Percentiles rank a stretch among this genome's conserved stretches.
Conservation (phyloP, 2,329 filamentous ascomycete species). For the Xylariaceae sp. region DNA sequence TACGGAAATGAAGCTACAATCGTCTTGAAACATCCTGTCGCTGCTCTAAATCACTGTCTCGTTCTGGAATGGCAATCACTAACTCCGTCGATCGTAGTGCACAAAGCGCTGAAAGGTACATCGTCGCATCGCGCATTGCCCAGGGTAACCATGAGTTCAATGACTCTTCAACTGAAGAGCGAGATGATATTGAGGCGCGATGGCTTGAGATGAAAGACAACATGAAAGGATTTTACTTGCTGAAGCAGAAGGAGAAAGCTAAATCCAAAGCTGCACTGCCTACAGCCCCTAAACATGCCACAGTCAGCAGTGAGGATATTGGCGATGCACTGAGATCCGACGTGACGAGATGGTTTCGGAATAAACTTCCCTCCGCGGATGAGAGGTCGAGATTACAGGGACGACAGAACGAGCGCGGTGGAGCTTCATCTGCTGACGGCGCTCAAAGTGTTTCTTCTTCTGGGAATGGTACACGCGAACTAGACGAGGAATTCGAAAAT, state of each 20-base stretch:
- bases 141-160: conserved; percentile 67
- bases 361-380: conserved; percentile 43
- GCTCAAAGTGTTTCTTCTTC: conserved; percentile 17
- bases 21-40: not conserved
- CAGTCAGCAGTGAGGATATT: conserved; percentile 9
- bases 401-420: conserved; percentile 35
- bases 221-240: conserved; percentile 54
- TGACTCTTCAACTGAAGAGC: conserved; percentile 51
- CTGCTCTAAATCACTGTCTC: not conserved
- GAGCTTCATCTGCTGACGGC: conserved; percentile 20
- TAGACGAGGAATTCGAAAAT: conserved; percentile 61
- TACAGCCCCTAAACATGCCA: conserved; percentile 16
- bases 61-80: not conserved
- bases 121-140: conserved; percentile 67
- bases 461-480: conserved; percentile 20
- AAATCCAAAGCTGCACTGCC: conserved; percentile 32
- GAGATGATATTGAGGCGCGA: conserved; percentile 55
- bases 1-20: not conserved
- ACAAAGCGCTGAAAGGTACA: conserved; percentile 69
- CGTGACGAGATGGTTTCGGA: conserved; percentile 43
- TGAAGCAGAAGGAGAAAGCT: conserved; percentile 43
- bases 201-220: conserved; percentile 60
- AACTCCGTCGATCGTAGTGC: conserved; percentile 32
- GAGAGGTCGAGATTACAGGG: conserved; percentile 47
- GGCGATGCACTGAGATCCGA: conserved; percentile 26